A percentile compares a stretch with the other conserved stretches of the same genome.
Evolutionary conservation across 768 basidiomycete species (phyloP).

Genomic region (Termitomyces sp.): DNA sequence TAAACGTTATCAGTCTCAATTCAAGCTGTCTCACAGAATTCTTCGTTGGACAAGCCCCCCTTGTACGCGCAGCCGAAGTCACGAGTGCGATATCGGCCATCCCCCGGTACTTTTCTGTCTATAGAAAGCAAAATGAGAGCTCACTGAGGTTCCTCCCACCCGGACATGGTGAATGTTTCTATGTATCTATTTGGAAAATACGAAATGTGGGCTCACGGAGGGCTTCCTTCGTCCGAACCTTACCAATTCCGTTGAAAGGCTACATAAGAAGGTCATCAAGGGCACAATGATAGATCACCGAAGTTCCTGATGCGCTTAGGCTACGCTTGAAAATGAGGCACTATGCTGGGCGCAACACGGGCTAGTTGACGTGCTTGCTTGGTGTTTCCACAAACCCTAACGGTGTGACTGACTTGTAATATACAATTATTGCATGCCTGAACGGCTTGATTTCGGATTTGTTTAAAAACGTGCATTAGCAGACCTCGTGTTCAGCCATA

Average conservation of each 20-base stretch:
- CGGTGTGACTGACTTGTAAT: not conserved
- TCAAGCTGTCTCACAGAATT: conserved; percentile 81
- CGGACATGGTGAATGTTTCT: not conserved
- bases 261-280: no score
- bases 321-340: no score
- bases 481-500: conserved; percentile 73
- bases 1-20: conserved; percentile 23
- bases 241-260: conserved; percentile 73
- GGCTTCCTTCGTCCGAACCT: not conserved
- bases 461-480: conserved; percentile 39
- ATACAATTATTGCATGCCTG: not conserved
- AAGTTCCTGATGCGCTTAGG: no score
- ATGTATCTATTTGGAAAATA: no score
- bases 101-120: conserved; percentile 39
- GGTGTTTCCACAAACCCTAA: not conserved
- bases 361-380: no score
- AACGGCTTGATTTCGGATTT: not conserved
- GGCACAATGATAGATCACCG: no score
- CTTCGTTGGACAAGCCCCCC: conserved; percentile 64
- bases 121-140: not conserved
- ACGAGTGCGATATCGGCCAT: no score
- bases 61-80: conserved; percentile 53
- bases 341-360: no score
- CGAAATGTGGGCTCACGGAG: no score
- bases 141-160: not conserved